Evolutionary conservation across 306 rosid species (phyloP).

Genomic region (Chamaecrista fasciculata): DNA sequence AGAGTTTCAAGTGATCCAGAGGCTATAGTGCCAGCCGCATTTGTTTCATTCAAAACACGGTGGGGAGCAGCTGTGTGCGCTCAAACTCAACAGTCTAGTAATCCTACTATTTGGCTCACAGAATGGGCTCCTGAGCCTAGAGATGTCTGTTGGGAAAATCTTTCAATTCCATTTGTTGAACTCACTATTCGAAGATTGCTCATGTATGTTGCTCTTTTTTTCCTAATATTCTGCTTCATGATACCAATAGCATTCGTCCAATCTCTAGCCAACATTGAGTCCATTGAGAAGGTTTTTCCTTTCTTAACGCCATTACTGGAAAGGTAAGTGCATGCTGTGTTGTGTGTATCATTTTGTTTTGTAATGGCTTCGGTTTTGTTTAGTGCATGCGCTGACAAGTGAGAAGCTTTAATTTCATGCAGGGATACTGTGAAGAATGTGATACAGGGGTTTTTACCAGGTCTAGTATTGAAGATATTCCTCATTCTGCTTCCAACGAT

Average conservation of each 20-base stretch:
- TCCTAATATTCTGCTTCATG: conserved; percentile 79
- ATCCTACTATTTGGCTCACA: conserved; percentile 85
- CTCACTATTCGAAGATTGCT: conserved; percentile 67
- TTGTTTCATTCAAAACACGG: conserved; percentile 82
- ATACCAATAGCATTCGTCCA: conserved; percentile 91
- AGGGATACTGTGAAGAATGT: conserved; percentile 63
- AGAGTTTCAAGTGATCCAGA: conserved; percentile 51
- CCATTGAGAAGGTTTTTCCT: conserved; percentile 70
- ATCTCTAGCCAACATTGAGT: conserved; percentile 84
- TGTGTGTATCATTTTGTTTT: no score
- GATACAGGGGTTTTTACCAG: conserved; percentile 92
- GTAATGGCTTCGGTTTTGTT: no score
- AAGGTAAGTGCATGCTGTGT: conserved; percentile 51
- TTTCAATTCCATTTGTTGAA: conserved; percentile 78
- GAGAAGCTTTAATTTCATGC: conserved; percentile 40
- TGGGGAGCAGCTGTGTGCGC: conserved; percentile 97
- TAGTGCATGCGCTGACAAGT: conserved; percentile 30
- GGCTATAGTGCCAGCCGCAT: conserved; percentile 83
- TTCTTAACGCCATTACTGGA: conserved; percentile 67
- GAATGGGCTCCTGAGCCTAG: conserved; percentile 98
- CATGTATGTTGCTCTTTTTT: conserved; percentile 48
- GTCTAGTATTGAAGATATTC: conserved; percentile 80
- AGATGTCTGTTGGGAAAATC: conserved; percentile 83
- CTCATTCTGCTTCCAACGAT: conserved; percentile 68
- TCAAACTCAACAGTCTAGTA: conserved; percentile 84